These are phyloP conservation scores for Paramecium sonneborni DNA, from an alignment of 73 alveolate genomes.

Conservation along the genomic window DNA sequence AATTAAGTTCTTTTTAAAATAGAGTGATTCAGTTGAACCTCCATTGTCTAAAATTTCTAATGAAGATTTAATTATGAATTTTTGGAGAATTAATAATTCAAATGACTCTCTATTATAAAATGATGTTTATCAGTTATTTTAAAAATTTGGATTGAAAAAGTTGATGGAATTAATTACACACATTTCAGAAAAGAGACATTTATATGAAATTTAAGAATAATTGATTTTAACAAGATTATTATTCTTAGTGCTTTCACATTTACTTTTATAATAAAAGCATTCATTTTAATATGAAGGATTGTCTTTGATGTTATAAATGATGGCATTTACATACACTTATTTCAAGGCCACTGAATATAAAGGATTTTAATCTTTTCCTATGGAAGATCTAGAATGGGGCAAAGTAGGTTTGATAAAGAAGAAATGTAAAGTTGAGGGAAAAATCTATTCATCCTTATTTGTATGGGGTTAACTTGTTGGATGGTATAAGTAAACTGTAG, in stretches of 20 bases:
- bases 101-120: not conserved
- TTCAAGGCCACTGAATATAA: constrained; percentile 27
- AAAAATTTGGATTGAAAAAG: not conserved
- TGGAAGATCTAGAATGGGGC: constrained; percentile 47
- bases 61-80: not conserved
- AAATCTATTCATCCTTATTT: constrained; percentile 35
- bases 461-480: constrained; percentile 56
- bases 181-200: not conserved
- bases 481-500: constrained; percentile 62
- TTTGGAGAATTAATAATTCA: not conserved
- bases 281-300: constrained; percentile 49
- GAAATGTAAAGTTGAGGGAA: constrained; percentile 19
- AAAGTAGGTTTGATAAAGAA: constrained; percentile 23
- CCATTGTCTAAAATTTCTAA: not conserved
- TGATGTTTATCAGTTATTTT: not conserved
- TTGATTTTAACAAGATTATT: not conserved
- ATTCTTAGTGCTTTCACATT: constrained; percentile 19
- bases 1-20: constrained; percentile 53
- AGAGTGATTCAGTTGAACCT: constrained; percentile 20
- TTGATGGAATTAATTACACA: not conserved
- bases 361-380: not conserved
- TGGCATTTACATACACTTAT: constrained; percentile 59
- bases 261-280: not conserved
- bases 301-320: constrained; percentile 42
- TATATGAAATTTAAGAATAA: not conserved